phyloP scores from a whole-genome alignment of 306 rosid genomes.

The Arachis stenosperma region DNA sequence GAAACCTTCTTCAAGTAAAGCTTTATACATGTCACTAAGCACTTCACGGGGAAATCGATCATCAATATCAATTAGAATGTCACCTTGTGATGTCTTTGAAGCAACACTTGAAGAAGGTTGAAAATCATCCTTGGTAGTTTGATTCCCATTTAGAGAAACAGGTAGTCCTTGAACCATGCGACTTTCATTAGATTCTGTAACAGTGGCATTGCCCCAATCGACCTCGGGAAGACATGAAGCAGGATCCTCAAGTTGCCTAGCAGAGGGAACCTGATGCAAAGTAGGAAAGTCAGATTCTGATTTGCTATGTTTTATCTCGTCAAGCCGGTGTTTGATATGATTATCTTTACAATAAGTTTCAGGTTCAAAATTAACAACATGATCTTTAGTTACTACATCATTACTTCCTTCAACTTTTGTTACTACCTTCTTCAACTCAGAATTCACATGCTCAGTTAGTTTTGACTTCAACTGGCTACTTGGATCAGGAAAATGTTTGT shows the following conservation, averaged over 20 bases:
- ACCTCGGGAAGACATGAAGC: constrained; percentile 53
- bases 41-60: constrained; percentile 85
- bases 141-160: constrained; percentile 46
- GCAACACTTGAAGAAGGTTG: constrained; percentile 45
- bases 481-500: constrained; percentile 56
- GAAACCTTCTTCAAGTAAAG: constrained; percentile 62
- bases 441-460: constrained; percentile 51
- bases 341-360: constrained; percentile 13
- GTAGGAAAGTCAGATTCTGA: constrained; percentile 39
- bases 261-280: constrained; percentile 47
- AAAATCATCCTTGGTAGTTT: constrained; percentile 40
- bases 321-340: constrained; percentile 28
- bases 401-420: constrained; percentile 35
- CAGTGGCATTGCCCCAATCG: constrained; percentile 53
- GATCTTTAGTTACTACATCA: background rate
- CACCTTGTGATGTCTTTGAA: constrained; percentile 62
- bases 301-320: constrained; percentile 39
- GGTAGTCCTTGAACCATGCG: constrained; percentile 43
- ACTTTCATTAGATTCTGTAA: constrained; percentile 43
- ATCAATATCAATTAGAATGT: constrained; percentile 76
- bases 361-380: background rate
- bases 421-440: constrained; percentile 44
- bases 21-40: constrained; percentile 83
- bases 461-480: constrained; percentile 50
- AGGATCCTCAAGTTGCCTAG: constrained; percentile 51